Evolutionary conservation across 164 flowering plant species (phyloP).

Genomic region (Stephania japonica): DNA sequence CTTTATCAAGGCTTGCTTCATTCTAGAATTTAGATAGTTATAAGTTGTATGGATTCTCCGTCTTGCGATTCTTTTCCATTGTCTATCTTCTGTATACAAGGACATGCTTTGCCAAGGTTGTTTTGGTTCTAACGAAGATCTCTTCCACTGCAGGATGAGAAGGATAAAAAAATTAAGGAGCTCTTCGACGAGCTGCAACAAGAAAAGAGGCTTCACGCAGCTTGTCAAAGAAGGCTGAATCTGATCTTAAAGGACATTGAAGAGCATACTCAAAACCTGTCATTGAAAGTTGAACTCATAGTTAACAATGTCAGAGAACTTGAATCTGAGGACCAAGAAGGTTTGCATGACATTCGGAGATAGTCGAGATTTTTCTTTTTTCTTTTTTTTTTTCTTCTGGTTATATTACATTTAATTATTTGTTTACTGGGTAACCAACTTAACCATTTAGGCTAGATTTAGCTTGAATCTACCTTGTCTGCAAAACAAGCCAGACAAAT

Average conservation of each 20-base stretch:
- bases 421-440: constrained; percentile 2
- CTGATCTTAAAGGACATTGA: constrained; percentile 26
- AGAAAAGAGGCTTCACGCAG: constrained; percentile 17
- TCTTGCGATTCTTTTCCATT: neutral
- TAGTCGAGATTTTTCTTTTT: neutral
- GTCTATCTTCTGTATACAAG: neutral
- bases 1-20: no score
- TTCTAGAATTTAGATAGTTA: no score
- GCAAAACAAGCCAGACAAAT: neutral
- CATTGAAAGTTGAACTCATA: constrained; percentile 19
- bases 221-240: constrained; percentile 19
- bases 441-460: constrained; percentile 1
- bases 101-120: neutral
- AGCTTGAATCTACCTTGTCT: neutral
- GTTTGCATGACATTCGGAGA: neutral
- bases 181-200: constrained; percentile 21
- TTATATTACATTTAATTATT: neutral
- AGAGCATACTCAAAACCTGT: constrained; percentile 21
- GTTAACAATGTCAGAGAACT: constrained; percentile 19
- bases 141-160: constrained; percentile 21
- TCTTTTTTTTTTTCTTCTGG: neutral
- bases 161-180: constrained; percentile 26
- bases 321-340: constrained; percentile 18
- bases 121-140: neutral
- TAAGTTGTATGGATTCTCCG: no score